phyloP scores from a whole-genome alignment of 257 asterid species.

The Prunella vulgaris region DNA sequence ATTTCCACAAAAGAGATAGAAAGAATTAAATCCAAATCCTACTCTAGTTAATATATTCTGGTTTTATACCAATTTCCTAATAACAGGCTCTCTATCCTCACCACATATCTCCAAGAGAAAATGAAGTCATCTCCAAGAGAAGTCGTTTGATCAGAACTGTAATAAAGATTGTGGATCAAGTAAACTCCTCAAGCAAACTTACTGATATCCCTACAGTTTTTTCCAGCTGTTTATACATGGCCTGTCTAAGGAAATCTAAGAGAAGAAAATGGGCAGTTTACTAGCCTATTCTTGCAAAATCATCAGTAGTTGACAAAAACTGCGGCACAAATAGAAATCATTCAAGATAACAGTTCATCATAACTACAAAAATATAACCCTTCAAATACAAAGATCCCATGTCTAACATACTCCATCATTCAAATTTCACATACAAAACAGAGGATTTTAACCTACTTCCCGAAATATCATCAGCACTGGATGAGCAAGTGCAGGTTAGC shows the following conservation, averaged over 20 bases:
- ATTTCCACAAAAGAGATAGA: background rate
- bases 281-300: background rate
- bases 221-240: background rate
- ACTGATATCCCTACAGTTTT: background rate
- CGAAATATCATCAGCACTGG: background rate
- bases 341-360: background rate
- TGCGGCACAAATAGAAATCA: background rate
- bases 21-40: background rate
- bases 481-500: background rate
- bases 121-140: conserved; percentile 4
- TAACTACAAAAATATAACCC: background rate
- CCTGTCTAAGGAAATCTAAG: background rate
- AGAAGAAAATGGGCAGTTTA: background rate
- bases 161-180: background rate
- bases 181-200: background rate
- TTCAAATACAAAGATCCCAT: background rate
- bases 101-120: background rate
- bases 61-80: background rate
- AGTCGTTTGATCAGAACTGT: background rate
- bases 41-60: background rate
- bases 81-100: background rate
- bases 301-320: background rate
- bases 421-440: background rate
- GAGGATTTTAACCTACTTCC: background rate
- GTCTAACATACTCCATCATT: background rate